Conservation (phyloP, 2,329 filamentous ascomycete genomes). For the Penicillium sp. region DNA sequence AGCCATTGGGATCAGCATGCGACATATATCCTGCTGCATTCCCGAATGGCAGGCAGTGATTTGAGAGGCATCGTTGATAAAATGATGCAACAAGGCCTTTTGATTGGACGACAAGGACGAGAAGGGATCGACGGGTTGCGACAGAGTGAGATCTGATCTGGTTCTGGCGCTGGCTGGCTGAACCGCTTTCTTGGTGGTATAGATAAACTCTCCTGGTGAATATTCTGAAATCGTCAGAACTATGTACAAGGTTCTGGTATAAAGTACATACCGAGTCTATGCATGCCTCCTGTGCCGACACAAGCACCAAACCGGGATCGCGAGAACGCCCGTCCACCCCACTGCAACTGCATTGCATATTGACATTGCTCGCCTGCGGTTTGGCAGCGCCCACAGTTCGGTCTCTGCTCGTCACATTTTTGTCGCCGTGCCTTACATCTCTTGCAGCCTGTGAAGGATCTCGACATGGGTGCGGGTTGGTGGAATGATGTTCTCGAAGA, state of each 20-base stretch:
- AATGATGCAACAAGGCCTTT: slow-evolving; percentile 41
- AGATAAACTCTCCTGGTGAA: slow-evolving; percentile 41
- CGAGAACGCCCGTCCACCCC: slow-evolving; percentile 44
- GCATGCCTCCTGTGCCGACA: slow-evolving; percentile 35
- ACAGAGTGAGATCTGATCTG: slow-evolving; percentile 24
- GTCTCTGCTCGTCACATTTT: slow-evolving; percentile 47
- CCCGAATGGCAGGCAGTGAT: slow-evolving; percentile 42
- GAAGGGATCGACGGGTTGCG: slow-evolving; percentile 37
- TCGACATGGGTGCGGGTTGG: slow-evolving; percentile 32
- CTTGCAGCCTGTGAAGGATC: slow-evolving; percentile 45
- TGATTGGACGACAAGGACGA: slow-evolving; percentile 36
- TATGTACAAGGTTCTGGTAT: background rate
- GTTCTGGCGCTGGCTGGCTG: slow-evolving; percentile 11
- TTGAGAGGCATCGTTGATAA: slow-evolving; percentile 42
- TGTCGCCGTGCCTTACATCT: slow-evolving; percentile 46
- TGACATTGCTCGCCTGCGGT: slow-evolving; percentile 38
- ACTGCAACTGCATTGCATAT: slow-evolving; percentile 44
- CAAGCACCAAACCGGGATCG: slow-evolving; percentile 40
- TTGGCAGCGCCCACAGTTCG: slow-evolving; percentile 42
- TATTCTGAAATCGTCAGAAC: slow-evolving; percentile 28
- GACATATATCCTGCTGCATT: slow-evolving; percentile 44
- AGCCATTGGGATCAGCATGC: slow-evolving; percentile 46
- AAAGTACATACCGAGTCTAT: slow-evolving; percentile 32
- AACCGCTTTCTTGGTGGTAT: slow-evolving; percentile 31
- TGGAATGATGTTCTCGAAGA: slow-evolving; percentile 11